Evolutionary conservation across 495 filamentous ascomycete species (phyloP).

Genomic region (Evernia prunastri): DNA sequence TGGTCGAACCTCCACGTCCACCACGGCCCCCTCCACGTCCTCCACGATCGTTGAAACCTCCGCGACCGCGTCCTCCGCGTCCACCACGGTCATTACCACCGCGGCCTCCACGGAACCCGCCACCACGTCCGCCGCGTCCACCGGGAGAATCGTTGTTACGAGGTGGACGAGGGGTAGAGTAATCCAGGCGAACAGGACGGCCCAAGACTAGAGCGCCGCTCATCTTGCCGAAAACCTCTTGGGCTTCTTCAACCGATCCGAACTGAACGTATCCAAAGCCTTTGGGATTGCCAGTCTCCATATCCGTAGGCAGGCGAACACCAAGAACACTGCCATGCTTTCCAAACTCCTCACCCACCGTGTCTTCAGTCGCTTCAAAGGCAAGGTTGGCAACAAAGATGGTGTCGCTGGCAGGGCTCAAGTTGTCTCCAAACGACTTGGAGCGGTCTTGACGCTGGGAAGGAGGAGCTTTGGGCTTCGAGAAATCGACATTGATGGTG

Average conservation of each 20-base stretch:
- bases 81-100: constrained; percentile 49
- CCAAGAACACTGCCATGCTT: constrained; percentile 62
- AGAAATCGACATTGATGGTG: constrained; percentile 82
- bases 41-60: constrained; percentile 40
- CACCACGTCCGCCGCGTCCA: constrained; percentile 39
- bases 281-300: constrained; percentile 79
- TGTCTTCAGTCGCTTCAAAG: constrained; percentile 75
- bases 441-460: constrained; percentile 54
- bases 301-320: constrained; percentile 85
- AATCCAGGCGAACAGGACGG: constrained; percentile 83
- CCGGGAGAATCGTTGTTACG: constrained; percentile 39
- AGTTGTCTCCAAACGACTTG: constrained; percentile 65
- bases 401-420: constrained; percentile 71
- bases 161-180: constrained; percentile 65
- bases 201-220: constrained; percentile 71
- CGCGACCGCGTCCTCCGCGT: constrained; percentile 42
- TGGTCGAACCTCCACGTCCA: constrained; percentile 53
- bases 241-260: constrained; percentile 76
- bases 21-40: constrained; percentile 48
- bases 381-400: constrained; percentile 91
- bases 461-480: constrained; percentile 56
- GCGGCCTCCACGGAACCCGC: constrained; percentile 44
- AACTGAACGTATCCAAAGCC: constrained; percentile 93
- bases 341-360: constrained; percentile 68
- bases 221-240: constrained; percentile 64